A percentile compares a stretch with the other conserved stretches of the same genome.
These are phyloP conservation scores for Stipa capillata DNA, from an alignment of 176 grass and related monocot species.

Conservation along the genomic window DNA sequence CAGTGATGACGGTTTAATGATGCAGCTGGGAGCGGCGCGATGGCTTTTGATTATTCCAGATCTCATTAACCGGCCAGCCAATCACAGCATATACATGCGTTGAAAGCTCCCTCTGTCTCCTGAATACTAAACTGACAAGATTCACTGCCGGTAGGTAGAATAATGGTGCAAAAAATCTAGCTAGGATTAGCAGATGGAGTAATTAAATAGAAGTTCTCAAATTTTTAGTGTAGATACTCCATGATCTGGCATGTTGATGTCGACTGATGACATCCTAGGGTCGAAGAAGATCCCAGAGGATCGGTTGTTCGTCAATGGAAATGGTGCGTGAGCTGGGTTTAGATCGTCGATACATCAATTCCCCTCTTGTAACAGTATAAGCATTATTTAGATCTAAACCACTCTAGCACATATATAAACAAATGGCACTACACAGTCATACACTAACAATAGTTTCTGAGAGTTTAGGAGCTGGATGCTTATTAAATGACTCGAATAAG, in stretches of 20 bases:
- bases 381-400: background rate
- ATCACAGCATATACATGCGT: constrained; percentile 5
- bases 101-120: constrained; percentile 3
- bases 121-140: constrained; percentile 22
- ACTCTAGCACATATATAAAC: background rate
- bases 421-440: background rate
- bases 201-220: background rate
- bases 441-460: background rate
- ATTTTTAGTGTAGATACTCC: background rate
- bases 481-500: background rate
- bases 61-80: constrained; percentile 5
- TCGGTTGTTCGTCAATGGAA: too few species aligned
- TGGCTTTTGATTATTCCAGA: background rate
- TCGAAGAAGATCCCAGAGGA: too few species aligned
- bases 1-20: background rate
- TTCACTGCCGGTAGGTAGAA: background rate
- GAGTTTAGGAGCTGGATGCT: background rate
- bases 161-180: background rate
- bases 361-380: background rate
- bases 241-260: too few species aligned
- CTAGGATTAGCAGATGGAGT: background rate
- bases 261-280: too few species aligned
- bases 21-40: background rate
- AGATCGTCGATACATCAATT: too few species aligned
- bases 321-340: too few species aligned